Evolutionary conservation across 2,329 filamentous ascomycete genomes (phyloP), one percentile per base, ranked within the genome.

Genomic region (Exophiala dermatitidis): DNA sequence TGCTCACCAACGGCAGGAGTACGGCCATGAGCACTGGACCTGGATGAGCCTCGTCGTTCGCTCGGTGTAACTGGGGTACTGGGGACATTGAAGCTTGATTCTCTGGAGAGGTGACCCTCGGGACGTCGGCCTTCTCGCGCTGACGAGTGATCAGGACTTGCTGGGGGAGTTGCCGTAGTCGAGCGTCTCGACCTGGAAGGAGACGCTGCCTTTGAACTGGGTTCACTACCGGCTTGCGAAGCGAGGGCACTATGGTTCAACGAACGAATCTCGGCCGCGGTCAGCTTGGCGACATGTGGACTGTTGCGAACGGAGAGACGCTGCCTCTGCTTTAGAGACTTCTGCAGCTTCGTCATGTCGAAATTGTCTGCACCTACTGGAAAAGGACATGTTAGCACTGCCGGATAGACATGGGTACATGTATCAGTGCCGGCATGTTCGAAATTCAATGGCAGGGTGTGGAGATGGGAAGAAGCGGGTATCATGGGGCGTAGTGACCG

Each of bases 281-380:
- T 62, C 43, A 63, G 41, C 45, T 62, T 63, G 50, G 58, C 50
- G 47, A 62, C 61, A 46, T 58, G 50, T 19, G 46, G 46, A 46
- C 53, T 56, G 40, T 54, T 53, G n/a, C 50, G 54, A 29, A 57
- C 37, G 7, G 58, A 55, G 31, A 54, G 50, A 8, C 56, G 56
- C 41, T 61, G 61, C 36, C 57, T 52, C 50, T 62, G 61, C 49
- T 58, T 60, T 36, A 62, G 47, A n/a, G 51, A 52, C 52, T 63
- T 63, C 51, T 59, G 52, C 44, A 63, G 41, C 52, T 60, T 62
- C 46, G 58, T 60, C 61, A 63, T 63, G 42, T 63, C 58, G 51
- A 62, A 59, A 29, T 58, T 56, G 53, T 62, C 61, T 62, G 51
- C n/a, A 46, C 36, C 37, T 40, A 48, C 37, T 28, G 7, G 33